These are phyloP conservation scores for Globisporangium orthogonon DNA, from an alignment of 352 stramenopile species.

Conservation along the genomic window DNA sequence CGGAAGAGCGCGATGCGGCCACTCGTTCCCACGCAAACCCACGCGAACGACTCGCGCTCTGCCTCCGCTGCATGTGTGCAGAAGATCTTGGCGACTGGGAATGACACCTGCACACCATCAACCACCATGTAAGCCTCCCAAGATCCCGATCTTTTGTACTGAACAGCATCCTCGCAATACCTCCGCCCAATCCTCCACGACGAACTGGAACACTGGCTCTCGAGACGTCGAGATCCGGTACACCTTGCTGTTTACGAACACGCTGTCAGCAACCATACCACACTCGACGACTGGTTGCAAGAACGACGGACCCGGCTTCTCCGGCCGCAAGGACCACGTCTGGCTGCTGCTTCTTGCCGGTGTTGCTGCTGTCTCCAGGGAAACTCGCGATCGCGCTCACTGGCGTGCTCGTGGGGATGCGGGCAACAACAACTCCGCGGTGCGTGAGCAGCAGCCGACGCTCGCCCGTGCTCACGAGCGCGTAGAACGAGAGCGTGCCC, in stretches of 20 bases:
- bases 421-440: constrained; percentile 22
- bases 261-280: not conserved
- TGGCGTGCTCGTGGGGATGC: constrained; percentile 21
- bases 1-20: constrained; percentile 34
- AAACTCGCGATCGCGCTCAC: constrained; percentile 28
- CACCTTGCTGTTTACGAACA: constrained; percentile 22
- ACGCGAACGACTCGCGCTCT: constrained; percentile 14
- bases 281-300: not conserved
- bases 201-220: constrained; percentile 22
- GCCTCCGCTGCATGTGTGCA: constrained; percentile 1
- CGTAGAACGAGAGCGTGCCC: constrained; percentile 44
- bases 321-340: constrained; percentile 34
- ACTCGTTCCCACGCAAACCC: constrained; percentile 30
- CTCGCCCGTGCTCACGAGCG: constrained; percentile 33
- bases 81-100: constrained; percentile 32
- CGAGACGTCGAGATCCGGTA: constrained; percentile 30
- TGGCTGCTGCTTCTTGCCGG: constrained; percentile 6
- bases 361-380: not conserved
- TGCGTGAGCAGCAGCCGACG: constrained; percentile 44
- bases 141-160: too few relatives aligned
- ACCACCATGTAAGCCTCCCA: not conserved
- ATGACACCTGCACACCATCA: constrained; percentile 18
- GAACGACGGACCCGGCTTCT: constrained; percentile 33
- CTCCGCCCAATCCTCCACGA: constrained; percentile 24
- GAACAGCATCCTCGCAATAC: constrained; percentile 1